These are phyloP conservation scores for Talaromyces rugulosus DNA, from an alignment of 2,329 filamentous ascomycete species.

Conservation along the genomic window DNA sequence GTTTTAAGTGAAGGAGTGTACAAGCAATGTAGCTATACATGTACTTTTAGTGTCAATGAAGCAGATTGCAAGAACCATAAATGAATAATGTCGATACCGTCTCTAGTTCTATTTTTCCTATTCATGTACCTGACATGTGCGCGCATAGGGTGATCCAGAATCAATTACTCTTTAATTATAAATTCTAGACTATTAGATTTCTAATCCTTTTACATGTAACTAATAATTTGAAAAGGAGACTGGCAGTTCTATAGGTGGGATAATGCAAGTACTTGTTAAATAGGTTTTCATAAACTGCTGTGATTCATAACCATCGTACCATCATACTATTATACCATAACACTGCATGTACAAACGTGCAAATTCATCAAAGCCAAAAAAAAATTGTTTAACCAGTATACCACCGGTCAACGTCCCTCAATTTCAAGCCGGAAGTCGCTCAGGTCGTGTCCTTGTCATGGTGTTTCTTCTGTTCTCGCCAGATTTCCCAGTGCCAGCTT, in stretches of 20 bases:
- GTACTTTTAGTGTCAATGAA: not conserved
- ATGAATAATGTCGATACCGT: not conserved
- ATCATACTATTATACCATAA: not conserved
- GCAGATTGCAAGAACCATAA: not conserved
- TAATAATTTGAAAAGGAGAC: not conserved
- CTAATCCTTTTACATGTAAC: not conserved
- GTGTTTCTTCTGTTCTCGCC: not conserved
- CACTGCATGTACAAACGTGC: not conserved
- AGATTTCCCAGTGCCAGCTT: slow-evolving; percentile 3
- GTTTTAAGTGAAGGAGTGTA: slow-evolving; percentile 51
- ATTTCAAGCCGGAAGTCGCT: not conserved
- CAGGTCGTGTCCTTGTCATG: not conserved
- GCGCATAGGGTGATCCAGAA: not conserved
- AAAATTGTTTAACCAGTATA: not conserved
- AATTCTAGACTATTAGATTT: not conserved
- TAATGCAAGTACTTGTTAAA: not conserved
- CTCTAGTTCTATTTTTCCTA: not conserved
- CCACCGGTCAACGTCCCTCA: not conserved
- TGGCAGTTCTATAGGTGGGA: not conserved
- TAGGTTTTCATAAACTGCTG: not conserved
- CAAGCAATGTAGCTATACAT: not conserved
- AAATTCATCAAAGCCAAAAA: not conserved
- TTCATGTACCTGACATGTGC: not conserved
- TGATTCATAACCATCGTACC: not conserved
- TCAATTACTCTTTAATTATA: not conserved